Percentiles rank a stretch among this genome's conserved stretches.
Conservation (phyloP, 257 asterid species). For the Apocynum venetum region DNA sequence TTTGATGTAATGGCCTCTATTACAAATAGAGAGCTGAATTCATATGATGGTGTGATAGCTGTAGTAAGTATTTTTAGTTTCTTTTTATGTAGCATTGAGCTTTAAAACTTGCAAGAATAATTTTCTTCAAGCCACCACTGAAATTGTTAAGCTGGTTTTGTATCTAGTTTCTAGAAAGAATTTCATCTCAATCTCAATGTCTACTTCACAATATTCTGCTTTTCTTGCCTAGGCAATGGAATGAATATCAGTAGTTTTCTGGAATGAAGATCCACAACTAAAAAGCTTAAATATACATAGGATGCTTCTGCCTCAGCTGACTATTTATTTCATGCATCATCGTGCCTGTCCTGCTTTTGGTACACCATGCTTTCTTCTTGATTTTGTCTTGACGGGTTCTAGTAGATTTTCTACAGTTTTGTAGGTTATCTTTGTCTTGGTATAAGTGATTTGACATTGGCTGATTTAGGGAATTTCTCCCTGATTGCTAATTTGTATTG, state of each 20-base stretch:
- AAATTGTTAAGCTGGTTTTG: background rate
- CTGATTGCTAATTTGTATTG: background rate
- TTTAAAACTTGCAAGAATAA: slow-evolving; percentile 2
- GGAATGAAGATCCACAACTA: background rate
- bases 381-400: background rate
- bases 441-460: background rate
- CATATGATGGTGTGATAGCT: slow-evolving; percentile 81
- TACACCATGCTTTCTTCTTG: background rate
- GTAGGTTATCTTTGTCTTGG: background rate
- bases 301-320: background rate
- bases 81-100: background rate
- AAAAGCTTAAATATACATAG: background rate
- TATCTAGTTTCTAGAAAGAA: slow-evolving; percentile 3
- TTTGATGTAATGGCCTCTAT: slow-evolving; percentile 67
- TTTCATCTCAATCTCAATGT: background rate
- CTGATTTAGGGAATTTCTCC: background rate
- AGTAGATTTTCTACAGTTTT: background rate
- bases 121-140: slow-evolving; percentile 9
- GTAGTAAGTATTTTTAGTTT: slow-evolving; percentile 65
- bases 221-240: background rate
- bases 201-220: background rate
- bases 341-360: background rate
- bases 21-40: slow-evolving; percentile 57
- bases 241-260: too few relatives aligned
- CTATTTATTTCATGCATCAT: background rate